These are phyloP conservation scores for Camellia oleifera DNA, from an alignment of 179 eudicot genomes.

Conservation along the genomic window DNA sequence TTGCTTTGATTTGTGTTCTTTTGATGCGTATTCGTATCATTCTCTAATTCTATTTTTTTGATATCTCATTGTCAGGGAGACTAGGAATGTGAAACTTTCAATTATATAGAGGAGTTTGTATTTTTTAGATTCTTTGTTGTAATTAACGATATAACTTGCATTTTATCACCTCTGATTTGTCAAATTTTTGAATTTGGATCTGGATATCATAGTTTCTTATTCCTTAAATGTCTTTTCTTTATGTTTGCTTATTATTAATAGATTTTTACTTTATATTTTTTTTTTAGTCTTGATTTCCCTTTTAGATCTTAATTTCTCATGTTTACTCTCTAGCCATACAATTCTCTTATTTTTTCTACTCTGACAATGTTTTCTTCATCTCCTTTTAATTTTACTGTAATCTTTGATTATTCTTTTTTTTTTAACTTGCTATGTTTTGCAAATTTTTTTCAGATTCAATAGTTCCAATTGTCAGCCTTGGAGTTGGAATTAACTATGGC, in stretches of 20 bases:
- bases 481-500: constrained; percentile 82
- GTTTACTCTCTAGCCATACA: neutral
- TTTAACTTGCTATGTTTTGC: neutral
- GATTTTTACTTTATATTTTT: neutral
- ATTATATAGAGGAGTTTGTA: neutral
- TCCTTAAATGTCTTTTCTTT: neutral
- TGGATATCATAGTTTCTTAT: neutral
- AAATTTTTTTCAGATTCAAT: constrained; percentile 32
- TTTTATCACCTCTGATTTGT: neutral
- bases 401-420: neutral
- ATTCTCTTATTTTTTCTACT: neutral
- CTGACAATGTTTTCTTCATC: too few relatives aligned
- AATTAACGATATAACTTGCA: neutral
- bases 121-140: neutral
- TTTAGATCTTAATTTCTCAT: neutral
- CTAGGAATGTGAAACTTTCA: neutral
- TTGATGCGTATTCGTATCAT: constrained; percentile 10
- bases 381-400: neutral
- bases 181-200: neutral
- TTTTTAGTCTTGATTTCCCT: neutral
- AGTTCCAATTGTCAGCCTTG: constrained; percentile 28
- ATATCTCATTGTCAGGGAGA: constrained; percentile 5
- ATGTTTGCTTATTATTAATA: neutral
- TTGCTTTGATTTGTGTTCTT: neutral
- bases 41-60: neutral